phyloP scores from a whole-genome alignment of 345 rosid species.

The Erysimum cheiranthoides region DNA sequence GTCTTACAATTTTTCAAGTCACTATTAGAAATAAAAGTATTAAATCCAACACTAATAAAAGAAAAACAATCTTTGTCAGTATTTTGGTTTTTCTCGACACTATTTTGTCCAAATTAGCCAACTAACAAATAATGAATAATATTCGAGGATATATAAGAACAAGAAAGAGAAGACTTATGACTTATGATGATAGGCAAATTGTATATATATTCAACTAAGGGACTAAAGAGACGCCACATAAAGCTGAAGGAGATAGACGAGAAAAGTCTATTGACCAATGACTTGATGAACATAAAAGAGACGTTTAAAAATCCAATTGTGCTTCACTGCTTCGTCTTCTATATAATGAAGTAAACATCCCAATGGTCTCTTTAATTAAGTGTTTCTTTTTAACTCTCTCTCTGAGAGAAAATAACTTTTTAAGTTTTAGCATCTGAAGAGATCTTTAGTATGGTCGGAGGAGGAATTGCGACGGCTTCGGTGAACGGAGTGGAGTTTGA shows the following conservation, averaged over 20 bases:
- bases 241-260: conserved; percentile 22
- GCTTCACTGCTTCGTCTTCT: conserved; percentile 27
- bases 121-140: not conserved
- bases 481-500: conserved; percentile 73
- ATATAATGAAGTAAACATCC: conserved; percentile 34
- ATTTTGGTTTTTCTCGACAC: too few species aligned
- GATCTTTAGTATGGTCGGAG: conserved; percentile 62
- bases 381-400: conserved; percentile 24
- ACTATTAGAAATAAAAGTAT: too few species aligned
- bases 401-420: not conserved
- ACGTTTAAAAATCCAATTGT: conserved; percentile 26
- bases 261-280: conserved; percentile 47
- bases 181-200: conserved; percentile 15
- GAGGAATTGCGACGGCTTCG: conserved; percentile 57
- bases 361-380: conserved; percentile 19
- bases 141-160: conserved; percentile 22
- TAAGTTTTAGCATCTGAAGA: conserved; percentile 5
- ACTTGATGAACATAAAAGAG: conserved; percentile 38
- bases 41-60: too few species aligned
- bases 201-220: conserved; percentile 36
- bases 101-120: too few species aligned
- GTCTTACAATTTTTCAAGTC: too few species aligned
- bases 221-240: conserved; percentile 43
- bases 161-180: conserved; percentile 23
- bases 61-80: too few species aligned